phyloP scores from a whole-genome alignment of 2,329 filamentous ascomycete species.

The Ophiocordyceps camponoti-floridani region DNA sequence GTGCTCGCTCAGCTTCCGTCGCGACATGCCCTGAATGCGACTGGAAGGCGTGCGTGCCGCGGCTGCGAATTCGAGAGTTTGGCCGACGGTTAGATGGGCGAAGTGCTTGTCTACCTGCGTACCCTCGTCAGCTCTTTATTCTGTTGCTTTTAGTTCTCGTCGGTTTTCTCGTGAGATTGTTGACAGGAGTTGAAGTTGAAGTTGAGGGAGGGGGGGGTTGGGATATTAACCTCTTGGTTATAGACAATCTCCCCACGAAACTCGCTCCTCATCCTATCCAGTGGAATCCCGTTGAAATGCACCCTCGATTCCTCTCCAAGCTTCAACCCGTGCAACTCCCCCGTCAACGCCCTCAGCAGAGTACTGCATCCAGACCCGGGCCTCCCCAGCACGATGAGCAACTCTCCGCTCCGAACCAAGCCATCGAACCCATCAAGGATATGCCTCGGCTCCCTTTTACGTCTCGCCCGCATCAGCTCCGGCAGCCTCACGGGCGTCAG shows the following conservation, averaged over 20 bases:
- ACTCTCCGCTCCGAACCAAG: constrained; percentile 43
- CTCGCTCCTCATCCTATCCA: constrained; percentile 33
- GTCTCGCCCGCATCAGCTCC: constrained; percentile 31
- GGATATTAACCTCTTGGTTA: constrained; percentile 43
- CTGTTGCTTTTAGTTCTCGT: no score
- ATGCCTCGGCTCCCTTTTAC: constrained; percentile 27
- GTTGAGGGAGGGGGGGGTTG: background rate
- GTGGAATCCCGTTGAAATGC: constrained; percentile 44
- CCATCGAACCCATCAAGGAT: constrained; percentile 50
- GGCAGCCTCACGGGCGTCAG: constrained; percentile 37
- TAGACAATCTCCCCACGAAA: constrained; percentile 54
- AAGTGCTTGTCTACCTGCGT: constrained; percentile 48
- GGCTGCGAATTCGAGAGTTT: constrained; percentile 58
- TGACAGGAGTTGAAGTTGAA: background rate
- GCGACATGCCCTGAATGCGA: constrained; percentile 42
- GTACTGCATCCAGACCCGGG: constrained; percentile 49
- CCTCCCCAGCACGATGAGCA: constrained; percentile 50
- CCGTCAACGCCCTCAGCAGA: constrained; percentile 41
- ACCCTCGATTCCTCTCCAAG: constrained; percentile 31
- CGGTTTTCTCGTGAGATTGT: no score
- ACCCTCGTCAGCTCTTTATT: no score
- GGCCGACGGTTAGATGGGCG: constrained; percentile 56
- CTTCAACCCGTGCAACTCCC: constrained; percentile 39
- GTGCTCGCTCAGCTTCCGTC: constrained; percentile 41
- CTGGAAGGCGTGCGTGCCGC: constrained; percentile 50